Percentiles rank a stretch among this genome's conserved stretches.
Conservation (phyloP, 129 eudicot genomes). For the Escallonia rubra region DNA sequence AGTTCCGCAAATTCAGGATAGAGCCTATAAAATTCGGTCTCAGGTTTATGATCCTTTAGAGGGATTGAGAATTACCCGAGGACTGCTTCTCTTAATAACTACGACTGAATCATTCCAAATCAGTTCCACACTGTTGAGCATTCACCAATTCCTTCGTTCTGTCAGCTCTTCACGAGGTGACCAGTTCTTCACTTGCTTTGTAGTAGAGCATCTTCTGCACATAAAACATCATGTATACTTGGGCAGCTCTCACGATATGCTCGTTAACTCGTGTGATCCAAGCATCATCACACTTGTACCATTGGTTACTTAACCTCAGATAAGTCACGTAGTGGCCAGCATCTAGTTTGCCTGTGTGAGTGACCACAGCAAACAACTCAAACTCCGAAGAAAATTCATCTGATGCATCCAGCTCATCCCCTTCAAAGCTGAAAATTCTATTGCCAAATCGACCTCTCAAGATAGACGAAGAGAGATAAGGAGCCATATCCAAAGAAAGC, state of each 20-base stretch:
- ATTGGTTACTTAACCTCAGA: slow-evolving; percentile 71
- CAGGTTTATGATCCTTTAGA: background rate
- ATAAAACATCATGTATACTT: slow-evolving; percentile 93
- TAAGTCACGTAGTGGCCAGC: slow-evolving; percentile 88
- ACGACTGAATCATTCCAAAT: background rate
- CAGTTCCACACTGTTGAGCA: background rate
- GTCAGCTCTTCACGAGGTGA: slow-evolving; percentile 21
- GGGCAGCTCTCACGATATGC: slow-evolving; percentile 71
- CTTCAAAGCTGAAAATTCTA: slow-evolving; percentile 56
- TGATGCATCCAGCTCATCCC: slow-evolving; percentile 39
- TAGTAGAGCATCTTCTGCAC: slow-evolving; percentile 88
- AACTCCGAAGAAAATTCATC: slow-evolving; percentile 57
- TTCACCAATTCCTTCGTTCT: background rate
- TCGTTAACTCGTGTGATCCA: slow-evolving; percentile 86
- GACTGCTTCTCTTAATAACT: background rate
- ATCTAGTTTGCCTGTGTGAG: slow-evolving; percentile 78
- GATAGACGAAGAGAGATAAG: slow-evolving; percentile 81
- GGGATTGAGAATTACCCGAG: background rate
- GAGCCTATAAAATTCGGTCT: slow-evolving; percentile 4
- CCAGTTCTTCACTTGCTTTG: slow-evolving; percentile 46
- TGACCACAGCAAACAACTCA: slow-evolving; percentile 87
- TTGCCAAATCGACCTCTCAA: slow-evolving; percentile 74
- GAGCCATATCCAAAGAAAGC: slow-evolving; percentile 79
- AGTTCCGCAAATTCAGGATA: background rate
- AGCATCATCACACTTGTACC: slow-evolving; percentile 98